Conservation (phyloP, 208 protist genomes). For the Borovskyia barvae region DNA sequence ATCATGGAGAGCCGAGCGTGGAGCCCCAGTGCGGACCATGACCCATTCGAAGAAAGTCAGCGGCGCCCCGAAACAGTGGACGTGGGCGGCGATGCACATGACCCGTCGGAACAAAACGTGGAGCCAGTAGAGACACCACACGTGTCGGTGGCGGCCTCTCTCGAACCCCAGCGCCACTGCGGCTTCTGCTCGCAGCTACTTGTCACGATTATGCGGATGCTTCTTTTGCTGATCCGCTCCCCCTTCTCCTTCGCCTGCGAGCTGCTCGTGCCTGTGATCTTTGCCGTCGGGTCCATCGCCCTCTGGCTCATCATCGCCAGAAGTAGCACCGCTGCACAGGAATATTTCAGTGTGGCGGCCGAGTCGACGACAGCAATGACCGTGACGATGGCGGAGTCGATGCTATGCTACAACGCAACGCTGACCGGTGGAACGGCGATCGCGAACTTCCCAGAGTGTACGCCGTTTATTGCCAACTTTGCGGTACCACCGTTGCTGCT, state of each 20-base stretch:
- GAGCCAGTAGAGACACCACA: no score
- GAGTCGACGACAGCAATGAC: not conserved
- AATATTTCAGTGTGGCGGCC: slow-evolving; percentile 29
- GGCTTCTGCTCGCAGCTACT: slow-evolving; percentile 53
- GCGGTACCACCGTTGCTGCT: not conserved
- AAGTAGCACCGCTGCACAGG: not conserved
- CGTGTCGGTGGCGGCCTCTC: no score
- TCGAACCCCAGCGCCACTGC: slow-evolving; percentile 9
- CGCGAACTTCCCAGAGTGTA: slow-evolving; percentile 5
- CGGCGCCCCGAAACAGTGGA: no score
- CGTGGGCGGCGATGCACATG: no score
- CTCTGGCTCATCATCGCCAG: slow-evolving; percentile 55
- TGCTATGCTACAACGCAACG: slow-evolving; percentile 37
- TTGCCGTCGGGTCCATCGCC: slow-evolving; percentile 41
- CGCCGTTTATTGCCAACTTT: not conserved
- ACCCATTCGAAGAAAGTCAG: no score
- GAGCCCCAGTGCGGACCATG: no score
- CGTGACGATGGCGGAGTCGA: slow-evolving; percentile 5
- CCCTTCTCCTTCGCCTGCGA: slow-evolving; percentile 39
- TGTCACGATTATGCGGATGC: slow-evolving; percentile 46
- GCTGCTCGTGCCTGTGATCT: slow-evolving; percentile 68
- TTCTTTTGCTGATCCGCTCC: slow-evolving; percentile 37
- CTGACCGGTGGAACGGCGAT: slow-evolving; percentile 15
- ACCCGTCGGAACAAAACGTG: no score
- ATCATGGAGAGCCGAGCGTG: no score